Base-by-base conservation (phyloP, 257 asterid genomes). In the Mitragyna speciosa region DNA sequence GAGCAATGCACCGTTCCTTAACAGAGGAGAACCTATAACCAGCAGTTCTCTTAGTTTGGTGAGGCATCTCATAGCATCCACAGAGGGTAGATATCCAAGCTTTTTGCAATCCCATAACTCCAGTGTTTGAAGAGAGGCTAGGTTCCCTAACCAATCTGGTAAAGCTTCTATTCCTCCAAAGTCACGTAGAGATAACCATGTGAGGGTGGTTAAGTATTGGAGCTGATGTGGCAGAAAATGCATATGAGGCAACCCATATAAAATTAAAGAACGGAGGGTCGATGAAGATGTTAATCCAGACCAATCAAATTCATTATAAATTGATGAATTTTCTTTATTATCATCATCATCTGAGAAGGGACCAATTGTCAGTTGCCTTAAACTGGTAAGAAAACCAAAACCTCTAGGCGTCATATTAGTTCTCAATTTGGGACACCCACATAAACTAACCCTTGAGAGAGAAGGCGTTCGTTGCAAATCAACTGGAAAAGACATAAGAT, bases 131-230 rank as follows among this genome's bases (percentile, higher is more conserved):
- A 79, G 82, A 49, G 78, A 58, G 0, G 48, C 16, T 49, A 81
- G 76, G 52, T 77, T 81, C 33, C 24, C 84, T 28, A 84, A 41
- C 76, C 82, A 80, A 30, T 78, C 73, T 7, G 87, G 87, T 14
- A 87, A 58, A 30, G 68, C 74, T 72, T 84, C 56, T 0, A 83
- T 52, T 1, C 33, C 48, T 71, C 82, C 81, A 15, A 84, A 84
- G 3, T 39, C 66, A 36, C 0, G 0, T 12, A 84, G 12, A 0
- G 0, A 0, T 6, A 84, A 9, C 0, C 0, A 0, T 0, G 19
- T 64, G 9, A 86, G 54, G 20, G 72, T 61, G 30, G 73, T 26
- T 59, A 75, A 78, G 56, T 58, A 54, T 56, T 77, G 77, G 63
- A 82, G 41, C 43, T 82, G 78, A 43, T 74, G 14, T 0, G 86